Evolutionary conservation across 78 protist species (phyloP).

Genomic region (Carpediemonas membranifera): DNA sequence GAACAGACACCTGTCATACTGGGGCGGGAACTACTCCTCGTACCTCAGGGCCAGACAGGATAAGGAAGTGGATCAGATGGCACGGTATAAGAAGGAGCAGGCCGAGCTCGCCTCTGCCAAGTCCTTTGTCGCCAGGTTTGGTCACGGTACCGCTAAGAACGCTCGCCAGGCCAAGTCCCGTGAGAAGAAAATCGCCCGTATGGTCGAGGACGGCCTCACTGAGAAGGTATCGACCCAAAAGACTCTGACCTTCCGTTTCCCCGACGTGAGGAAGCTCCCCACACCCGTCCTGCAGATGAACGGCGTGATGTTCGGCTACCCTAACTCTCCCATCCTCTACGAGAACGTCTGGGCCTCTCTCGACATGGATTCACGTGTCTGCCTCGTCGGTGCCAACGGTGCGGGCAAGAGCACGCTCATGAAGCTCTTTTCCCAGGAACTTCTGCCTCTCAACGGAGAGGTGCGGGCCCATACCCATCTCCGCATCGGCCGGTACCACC

Average conservation of each 20-base stretch:
- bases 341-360: too few relatives aligned
- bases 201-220: conserved; percentile 5
- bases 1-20: neutral
- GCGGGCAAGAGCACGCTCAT: conserved; percentile 76
- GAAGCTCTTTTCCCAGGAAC: conserved; percentile 62
- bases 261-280: neutral
- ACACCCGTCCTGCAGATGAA: conserved; percentile 5
- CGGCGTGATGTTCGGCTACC: neutral
- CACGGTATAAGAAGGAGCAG: too few relatives aligned
- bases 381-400: conserved; percentile 83
- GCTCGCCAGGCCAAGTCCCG: conserved; percentile 40
- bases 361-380: conserved; percentile 56
- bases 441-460: conserved; percentile 36
- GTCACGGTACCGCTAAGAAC: conserved; percentile 39
- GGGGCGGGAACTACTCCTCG: neutral
- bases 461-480: conserved; percentile 41
- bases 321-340: neutral
- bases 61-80: too few relatives aligned
- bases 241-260: neutral
- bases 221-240: neutral
- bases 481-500: conserved; percentile 55
- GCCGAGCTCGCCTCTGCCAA: neutral
- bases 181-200: conserved; percentile 14
- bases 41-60: neutral
- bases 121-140: neutral